Evolutionary conservation across 179 eudicot species (phyloP), one percentile per base, ranked within the genome.

Genomic region (Heliamphora pulchella): DNA sequence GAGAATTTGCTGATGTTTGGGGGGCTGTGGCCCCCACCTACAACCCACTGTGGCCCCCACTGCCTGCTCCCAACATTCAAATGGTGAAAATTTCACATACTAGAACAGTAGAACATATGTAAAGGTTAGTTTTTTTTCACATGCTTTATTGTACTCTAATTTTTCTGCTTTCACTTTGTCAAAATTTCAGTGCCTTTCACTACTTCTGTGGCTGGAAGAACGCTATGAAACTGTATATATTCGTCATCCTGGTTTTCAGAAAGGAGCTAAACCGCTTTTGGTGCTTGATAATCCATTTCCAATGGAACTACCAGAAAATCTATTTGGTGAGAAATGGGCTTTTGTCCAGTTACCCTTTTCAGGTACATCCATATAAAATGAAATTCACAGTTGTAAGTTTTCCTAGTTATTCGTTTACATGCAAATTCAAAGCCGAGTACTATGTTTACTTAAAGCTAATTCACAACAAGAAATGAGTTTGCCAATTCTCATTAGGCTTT

Each of bases 271-370:
- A 87, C 98, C 98, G 0, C 92, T 95, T 74, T 84, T 92, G 80
- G 86, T 91, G 14, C 89, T 95, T 76, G 97, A 95, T 81, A 92
- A 95, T 82, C 98, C 98, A 66, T 95, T 95, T 77, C 98, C 98
- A 8, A 89, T 92, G 97, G 91, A 91, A 8, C 98, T 95, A 75
- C 97, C 98, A 0, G 97, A 95, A 83, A 95, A 91, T 84, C 79
- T 95, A 80, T 87, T 90, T 80, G 98, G 98, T 6, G 98, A 95
- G 65, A 91, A 83, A 88, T 95, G 98, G 98, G 97, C 98, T 77
- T 95, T 95, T 79, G 98, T 95, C 15, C 98, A 95, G 86, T 81
- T 95, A 79, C 94, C 98, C 46, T 93, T 89, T 84, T 89, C 97
- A 87, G 98, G 98, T 95, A 85, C 67, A 47, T 61, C 43, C 66